phyloP scores from a whole-genome alignment of 305 asterid genomes.

The Fraxinus nigra region DNA sequence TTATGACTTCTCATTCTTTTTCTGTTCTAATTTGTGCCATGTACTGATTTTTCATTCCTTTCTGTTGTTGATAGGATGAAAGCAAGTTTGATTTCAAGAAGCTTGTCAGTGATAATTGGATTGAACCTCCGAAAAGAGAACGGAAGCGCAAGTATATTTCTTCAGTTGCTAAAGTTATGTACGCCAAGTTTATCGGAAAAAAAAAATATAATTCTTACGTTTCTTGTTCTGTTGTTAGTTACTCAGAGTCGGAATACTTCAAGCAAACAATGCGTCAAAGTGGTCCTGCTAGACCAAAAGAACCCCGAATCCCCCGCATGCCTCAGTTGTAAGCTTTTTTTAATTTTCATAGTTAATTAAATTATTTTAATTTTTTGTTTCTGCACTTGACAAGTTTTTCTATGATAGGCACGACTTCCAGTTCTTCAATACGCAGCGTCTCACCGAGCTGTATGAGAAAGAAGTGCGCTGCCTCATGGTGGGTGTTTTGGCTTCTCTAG shows the following conservation, averaged over 20 bases:
- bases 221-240: constrained; percentile 36
- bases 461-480: constrained; percentile 98
- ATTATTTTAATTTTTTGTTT: neutral
- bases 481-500: constrained; percentile 34
- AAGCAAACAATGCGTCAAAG: constrained; percentile 99
- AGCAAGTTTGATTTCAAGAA: constrained; percentile 90
- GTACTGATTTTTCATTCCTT: constrained; percentile 11
- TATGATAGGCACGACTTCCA: constrained; percentile 93
- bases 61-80: constrained; percentile 62
- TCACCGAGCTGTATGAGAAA: constrained; percentile 91
- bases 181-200: neutral
- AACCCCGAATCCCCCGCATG: constrained; percentile 99
- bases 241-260: constrained; percentile 96
- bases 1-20: neutral
- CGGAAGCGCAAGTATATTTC: constrained; percentile 91
- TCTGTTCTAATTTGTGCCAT: constrained; percentile 16
- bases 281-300: constrained; percentile 92
- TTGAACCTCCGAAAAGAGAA: constrained; percentile 90
- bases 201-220: neutral
- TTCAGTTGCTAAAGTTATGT: constrained; percentile 21
- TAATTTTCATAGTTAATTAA: neutral
- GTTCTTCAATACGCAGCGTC: constrained; percentile 95
- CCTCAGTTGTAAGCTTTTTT: constrained; percentile 76
- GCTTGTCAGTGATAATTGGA: constrained; percentile 88
- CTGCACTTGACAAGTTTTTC: constrained; percentile 23